phyloP scores from a whole-genome alignment of 164 flowering plant genomes.

The Chloranthus sessilifolius region DNA sequence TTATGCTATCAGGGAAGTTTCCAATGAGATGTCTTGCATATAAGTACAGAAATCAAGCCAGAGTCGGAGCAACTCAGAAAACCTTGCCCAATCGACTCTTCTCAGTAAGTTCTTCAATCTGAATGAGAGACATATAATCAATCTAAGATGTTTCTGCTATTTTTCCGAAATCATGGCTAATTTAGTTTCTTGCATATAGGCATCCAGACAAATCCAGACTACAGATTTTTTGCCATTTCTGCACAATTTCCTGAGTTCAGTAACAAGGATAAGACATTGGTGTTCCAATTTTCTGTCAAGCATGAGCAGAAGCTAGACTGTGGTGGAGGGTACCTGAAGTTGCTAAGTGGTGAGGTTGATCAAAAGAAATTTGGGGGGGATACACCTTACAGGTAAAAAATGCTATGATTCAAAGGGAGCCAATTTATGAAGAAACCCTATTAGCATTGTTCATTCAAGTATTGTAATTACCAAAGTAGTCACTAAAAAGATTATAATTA shows the following conservation, averaged over 20 bases:
- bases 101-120: slow-evolving; percentile 64
- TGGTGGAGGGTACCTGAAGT: slow-evolving; percentile 43
- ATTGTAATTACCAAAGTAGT: too few species aligned
- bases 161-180: too few species aligned
- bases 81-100: slow-evolving; percentile 87
- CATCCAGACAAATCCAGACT: slow-evolving; percentile 28
- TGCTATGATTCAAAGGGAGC: neutral
- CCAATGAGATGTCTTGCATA: too few species aligned
- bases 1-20: too few species aligned
- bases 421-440: neutral
- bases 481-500: too few species aligned
- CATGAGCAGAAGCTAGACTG: slow-evolving; percentile 39
- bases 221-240: slow-evolving; percentile 30
- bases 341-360: slow-evolving; percentile 31
- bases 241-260: slow-evolving; percentile 34
- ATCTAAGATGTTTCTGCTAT: too few species aligned
- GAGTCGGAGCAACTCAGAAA: slow-evolving; percentile 57
- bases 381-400: slow-evolving; percentile 37
- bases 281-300: slow-evolving; percentile 36
- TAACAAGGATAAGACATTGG: slow-evolving; percentile 35
- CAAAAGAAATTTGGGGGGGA: slow-evolving; percentile 45
- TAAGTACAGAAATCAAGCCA: too few species aligned
- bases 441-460: too few species aligned
- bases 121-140: too few species aligned
- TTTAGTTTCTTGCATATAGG: slow-evolving; percentile 13